Base-by-base conservation (phyloP, 441 rosid genomes). In the Lepidium campestre region DNA sequence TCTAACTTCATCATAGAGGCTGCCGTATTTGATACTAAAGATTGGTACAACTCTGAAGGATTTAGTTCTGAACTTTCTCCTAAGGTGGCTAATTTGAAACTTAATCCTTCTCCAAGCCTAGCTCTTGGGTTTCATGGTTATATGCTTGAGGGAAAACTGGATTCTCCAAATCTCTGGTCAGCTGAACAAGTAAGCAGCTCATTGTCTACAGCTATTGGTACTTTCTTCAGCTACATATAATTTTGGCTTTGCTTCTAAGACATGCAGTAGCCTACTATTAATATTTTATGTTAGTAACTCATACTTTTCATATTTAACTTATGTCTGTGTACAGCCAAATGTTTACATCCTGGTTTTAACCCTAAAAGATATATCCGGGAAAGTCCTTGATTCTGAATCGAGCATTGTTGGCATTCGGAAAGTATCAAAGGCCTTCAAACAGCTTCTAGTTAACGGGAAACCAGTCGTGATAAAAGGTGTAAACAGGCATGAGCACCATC, bases 401-500 rank as follows among this genome's bases (percentile, higher is more conserved):
- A 84, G 97, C 79, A 81, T 79, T 78, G 90, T 91, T 71, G 99
- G 99, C 55, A 75, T 94, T 67, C 81, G 91, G 62, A 78, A 78
- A 87, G 87, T 94, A 41, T 86, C 93, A 48, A 94, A 85, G 84
- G 91, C 97, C 67, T 90, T 85, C 18, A 94, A 94, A 72, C 91
- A 89, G 82, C 82, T 94, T 62, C 97, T 94, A 78, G 85, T 94
- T 65, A 94, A 94, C 55, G 96, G 94, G 48, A 81, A 77, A n/a
- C 94, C 99, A 5, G 90, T 94, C 67, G 74, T 85, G 40, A 84
- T 94, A 46, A 89, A 91, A 85, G 99, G 99, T 59, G 98, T 86
- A 70, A 94, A 94, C 81, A 86, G 99, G 83, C 99, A 94, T 67
- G 98, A 94, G 73, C 99, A 94, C 86, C 99, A 94, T 80, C 99